Conservation (phyloP, 345 rosid genomes). For the Eucalyptus cloeziana region DNA sequence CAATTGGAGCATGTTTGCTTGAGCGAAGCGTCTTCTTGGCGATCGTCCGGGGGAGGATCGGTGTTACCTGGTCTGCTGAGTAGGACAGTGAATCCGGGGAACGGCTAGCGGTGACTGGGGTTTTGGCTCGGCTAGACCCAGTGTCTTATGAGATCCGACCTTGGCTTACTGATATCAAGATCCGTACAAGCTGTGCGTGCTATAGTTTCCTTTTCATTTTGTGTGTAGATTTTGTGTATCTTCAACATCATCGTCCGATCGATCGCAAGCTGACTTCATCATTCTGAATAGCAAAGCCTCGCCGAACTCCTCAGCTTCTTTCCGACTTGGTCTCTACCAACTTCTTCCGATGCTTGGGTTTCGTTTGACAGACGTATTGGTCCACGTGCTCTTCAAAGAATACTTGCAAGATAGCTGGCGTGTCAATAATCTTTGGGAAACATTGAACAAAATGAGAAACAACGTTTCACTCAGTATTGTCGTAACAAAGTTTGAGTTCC, state of each 20-base stretch:
- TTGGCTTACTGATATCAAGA: not conserved
- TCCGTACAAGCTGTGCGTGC: not conserved
- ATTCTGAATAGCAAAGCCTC: not conserved
- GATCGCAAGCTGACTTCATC: not conserved
- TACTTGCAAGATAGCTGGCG: not conserved
- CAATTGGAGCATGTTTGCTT: not conserved
- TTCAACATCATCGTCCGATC: fast-evolving
- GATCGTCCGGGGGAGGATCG: too few species aligned
- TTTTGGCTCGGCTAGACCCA: too few species aligned
- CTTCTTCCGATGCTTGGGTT: not conserved
- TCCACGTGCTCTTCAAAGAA: not conserved
- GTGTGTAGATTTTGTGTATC: not conserved
- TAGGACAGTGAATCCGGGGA: too few species aligned
- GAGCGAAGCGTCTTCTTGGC: not conserved
- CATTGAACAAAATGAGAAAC: not conserved
- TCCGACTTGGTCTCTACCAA: not conserved
- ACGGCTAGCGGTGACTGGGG: too few species aligned
- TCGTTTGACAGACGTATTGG: not conserved
- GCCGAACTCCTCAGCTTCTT: not conserved
- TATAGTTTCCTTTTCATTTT: not conserved
- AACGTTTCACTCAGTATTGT: too few species aligned
- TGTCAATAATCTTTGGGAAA: not conserved
- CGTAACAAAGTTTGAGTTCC: too few species aligned
- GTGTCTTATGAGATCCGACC: too few species aligned
- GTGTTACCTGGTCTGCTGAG: too few species aligned